phyloP scores from a whole-genome alignment of 345 rosid genomes.

The Moricandia arvensis region DNA sequence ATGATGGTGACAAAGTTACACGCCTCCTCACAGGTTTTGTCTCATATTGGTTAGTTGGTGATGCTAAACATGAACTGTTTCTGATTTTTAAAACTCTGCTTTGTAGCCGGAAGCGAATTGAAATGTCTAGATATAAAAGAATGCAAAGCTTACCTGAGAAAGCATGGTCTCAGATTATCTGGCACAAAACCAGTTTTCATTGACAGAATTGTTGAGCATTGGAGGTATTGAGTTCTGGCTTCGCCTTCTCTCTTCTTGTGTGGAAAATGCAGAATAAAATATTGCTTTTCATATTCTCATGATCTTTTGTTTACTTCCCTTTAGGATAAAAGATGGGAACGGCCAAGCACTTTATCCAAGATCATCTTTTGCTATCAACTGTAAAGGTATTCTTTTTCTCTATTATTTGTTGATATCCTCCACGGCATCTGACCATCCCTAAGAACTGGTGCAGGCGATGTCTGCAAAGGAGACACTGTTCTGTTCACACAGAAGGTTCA shows the following conservation, averaged over 20 bases:
- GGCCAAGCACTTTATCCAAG: slow-evolving; percentile 50
- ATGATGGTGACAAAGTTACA: slow-evolving; percentile 29
- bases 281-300: too few species aligned
- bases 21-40: slow-evolving; percentile 46
- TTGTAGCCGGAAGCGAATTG: slow-evolving; percentile 41
- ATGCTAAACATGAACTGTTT: background rate
- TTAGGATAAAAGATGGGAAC: slow-evolving; percentile 53
- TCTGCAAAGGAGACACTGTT: slow-evolving; percentile 60
- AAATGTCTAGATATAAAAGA: slow-evolving; percentile 39
- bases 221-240: too few species aligned
- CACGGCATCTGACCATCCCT: too few species aligned
- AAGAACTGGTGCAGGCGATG: too few species aligned
- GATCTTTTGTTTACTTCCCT: too few species aligned
- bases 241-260: too few species aligned
- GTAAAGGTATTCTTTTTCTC: slow-evolving; percentile 47
- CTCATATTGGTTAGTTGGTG: too few species aligned
- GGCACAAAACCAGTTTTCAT: slow-evolving; percentile 49
- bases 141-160: slow-evolving; percentile 55
- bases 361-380: slow-evolving; percentile 52
- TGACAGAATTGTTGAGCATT: slow-evolving; percentile 51
- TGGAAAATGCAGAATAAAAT: too few species aligned
- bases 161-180: slow-evolving; percentile 50
- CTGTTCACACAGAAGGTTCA: slow-evolving; percentile 57
- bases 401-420: background rate
- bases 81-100: background rate